A percentile compares a stretch with the other conserved stretches of the same genome.
These are phyloP conservation scores for Xerocomellus dryophilus DNA, from an alignment of 768 basidiomycete species.

Conservation along the genomic window DNA sequence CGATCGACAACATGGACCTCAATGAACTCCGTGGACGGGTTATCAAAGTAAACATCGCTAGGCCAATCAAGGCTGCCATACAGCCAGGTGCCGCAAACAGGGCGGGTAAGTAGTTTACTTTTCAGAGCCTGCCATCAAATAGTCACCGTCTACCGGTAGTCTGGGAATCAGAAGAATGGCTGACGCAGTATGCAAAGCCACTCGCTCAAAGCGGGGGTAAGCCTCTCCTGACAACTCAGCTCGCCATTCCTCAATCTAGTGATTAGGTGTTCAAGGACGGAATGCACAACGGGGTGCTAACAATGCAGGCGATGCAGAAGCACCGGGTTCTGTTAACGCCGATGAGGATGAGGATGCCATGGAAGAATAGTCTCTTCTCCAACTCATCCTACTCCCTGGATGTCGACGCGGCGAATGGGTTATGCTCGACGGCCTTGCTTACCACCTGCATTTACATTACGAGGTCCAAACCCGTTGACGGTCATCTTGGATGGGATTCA, in stretches of 20 bases:
- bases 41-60: constrained; percentile 80
- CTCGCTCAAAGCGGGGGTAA: constrained; percentile 70
- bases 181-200: constrained; percentile 77
- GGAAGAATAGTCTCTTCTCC: constrained; percentile 52
- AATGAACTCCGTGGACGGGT: constrained; percentile 80
- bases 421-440: neutral
- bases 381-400: neutral
- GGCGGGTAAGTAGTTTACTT: constrained; percentile 53
- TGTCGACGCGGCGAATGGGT: neutral
- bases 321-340: constrained; percentile 29
- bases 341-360: constrained; percentile 50
- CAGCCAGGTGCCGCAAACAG: constrained; percentile 66
- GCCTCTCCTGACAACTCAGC: constrained; percentile 13
- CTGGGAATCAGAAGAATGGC: constrained; percentile 97
- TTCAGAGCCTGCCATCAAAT: neutral
- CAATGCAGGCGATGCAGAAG: constrained; percentile 20
- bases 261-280: constrained; percentile 54
- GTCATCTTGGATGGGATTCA: neutral
- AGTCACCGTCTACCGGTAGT: constrained; percentile 45
- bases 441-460: neutral
- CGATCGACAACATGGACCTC: constrained; percentile 98
- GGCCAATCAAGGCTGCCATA: constrained; percentile 70
- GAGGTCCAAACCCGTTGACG: neutral
- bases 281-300: constrained; percentile 31
- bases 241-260: constrained; percentile 1